These are phyloP conservation scores for Kazachstania psychrophila DNA, from an alignment of 805 yeast genomes.

Conservation along the genomic window DNA sequence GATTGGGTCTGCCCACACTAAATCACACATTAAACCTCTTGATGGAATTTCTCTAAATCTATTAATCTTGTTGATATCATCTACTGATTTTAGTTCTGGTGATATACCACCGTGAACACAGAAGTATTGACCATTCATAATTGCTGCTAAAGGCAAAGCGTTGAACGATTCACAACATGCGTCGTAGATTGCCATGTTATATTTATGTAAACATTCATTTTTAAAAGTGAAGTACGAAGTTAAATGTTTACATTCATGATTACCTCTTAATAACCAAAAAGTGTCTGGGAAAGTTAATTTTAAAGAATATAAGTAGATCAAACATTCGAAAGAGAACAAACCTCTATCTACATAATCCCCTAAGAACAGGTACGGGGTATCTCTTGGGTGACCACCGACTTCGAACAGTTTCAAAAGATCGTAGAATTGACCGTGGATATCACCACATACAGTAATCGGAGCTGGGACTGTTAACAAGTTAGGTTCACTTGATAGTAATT, in stretches of 20 bases:
- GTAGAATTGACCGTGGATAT: slow-evolving; percentile 91
- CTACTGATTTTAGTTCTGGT: slow-evolving; percentile 64
- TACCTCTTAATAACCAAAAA: slow-evolving; percentile 81
- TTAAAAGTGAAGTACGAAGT: slow-evolving; percentile 92
- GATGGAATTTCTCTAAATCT: slow-evolving; percentile 92
- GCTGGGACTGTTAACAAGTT: slow-evolving; percentile 75
- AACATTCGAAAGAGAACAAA: slow-evolving; percentile 74
- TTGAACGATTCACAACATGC: slow-evolving; percentile 72
- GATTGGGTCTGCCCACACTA: slow-evolving; percentile 94
- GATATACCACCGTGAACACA: slow-evolving; percentile 96
- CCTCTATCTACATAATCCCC: slow-evolving; percentile 98
- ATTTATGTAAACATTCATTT: slow-evolving; percentile 81
- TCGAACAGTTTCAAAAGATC: slow-evolving; percentile 87
- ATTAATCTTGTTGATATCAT: slow-evolving; percentile 59
- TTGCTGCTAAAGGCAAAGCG: slow-evolving; percentile 82
- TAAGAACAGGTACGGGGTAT: slow-evolving; percentile 69
- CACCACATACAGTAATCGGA: slow-evolving; percentile 94
- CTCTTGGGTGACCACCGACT: slow-evolving; percentile 80
- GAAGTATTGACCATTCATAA: slow-evolving; percentile 87
- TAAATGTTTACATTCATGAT: slow-evolving; percentile 89
- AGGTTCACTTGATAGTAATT: slow-evolving; percentile 58
- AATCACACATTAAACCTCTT: slow-evolving; percentile 85
- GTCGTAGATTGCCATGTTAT: slow-evolving; percentile 54
- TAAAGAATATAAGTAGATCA: slow-evolving; percentile 65
- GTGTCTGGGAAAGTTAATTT: slow-evolving; percentile 67